Percentiles rank a stretch among this genome's conserved stretches.
These are phyloP conservation scores for Debaryomycetaceae sp. DNA, from an alignment of 1,139 yeast genomes.

Conservation along the genomic window DNA sequence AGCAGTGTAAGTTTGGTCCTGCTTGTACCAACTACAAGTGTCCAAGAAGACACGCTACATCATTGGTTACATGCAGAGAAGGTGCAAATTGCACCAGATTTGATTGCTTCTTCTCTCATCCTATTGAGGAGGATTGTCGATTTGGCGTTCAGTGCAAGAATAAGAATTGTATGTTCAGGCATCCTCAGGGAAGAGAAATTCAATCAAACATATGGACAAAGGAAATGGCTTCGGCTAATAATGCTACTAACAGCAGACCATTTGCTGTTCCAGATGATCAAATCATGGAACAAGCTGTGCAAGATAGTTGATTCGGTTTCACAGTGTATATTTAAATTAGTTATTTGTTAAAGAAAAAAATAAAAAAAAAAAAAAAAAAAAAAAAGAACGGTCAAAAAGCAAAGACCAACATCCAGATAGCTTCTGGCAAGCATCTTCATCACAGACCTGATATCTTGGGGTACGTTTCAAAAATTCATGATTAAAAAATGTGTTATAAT, in stretches of 20 bases:
- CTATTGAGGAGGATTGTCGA: slow-evolving; percentile 73
- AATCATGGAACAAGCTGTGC: slow-evolving; percentile 68
- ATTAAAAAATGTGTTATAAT: too few species aligned
- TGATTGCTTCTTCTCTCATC: slow-evolving; percentile 82
- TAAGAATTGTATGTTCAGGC: slow-evolving; percentile 65
- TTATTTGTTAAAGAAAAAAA: slow-evolving; percentile 14
- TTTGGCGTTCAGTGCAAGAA: slow-evolving; percentile 74
- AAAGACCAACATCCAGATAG: not conserved
- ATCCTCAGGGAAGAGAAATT: slow-evolving; percentile 67
- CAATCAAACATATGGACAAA: slow-evolving; percentile 46
- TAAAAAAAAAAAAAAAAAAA: slow-evolving; percentile 9
- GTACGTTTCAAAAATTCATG: too few species aligned
- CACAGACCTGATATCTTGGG: too few species aligned
- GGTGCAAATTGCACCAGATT: slow-evolving; percentile 74
- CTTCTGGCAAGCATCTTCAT: not conserved
- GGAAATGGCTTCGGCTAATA: slow-evolving; percentile 11
- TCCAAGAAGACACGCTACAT: slow-evolving; percentile 79
- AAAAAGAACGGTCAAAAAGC: slow-evolving; percentile 4
- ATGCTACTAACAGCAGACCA: slow-evolving; percentile 50
- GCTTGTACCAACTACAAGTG: slow-evolving; percentile 76
- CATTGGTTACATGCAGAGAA: slow-evolving; percentile 71
- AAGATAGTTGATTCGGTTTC: slow-evolving; percentile 15
- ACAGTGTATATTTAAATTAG: slow-evolving; percentile 6
- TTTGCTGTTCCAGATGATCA: slow-evolving; percentile 80
- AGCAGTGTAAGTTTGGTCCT: slow-evolving; percentile 76